Percentiles rank a stretch among this genome's conserved stretches.
Evolutionary conservation across 2,329 filamentous ascomycete species (phyloP).

Genomic region (Pseudocercospora crystallina): DNA sequence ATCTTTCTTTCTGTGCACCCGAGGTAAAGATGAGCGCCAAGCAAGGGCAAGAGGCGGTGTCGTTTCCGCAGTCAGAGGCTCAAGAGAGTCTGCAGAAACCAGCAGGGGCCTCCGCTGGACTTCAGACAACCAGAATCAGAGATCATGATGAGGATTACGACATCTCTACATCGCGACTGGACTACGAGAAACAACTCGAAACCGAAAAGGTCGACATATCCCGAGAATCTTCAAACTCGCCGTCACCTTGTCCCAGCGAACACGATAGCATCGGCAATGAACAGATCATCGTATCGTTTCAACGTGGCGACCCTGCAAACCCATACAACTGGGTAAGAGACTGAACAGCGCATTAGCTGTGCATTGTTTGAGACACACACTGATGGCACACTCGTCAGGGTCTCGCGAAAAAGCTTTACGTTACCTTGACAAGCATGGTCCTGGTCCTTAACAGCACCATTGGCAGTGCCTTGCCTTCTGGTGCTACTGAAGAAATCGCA

Average conservation of each 20-base stretch:
- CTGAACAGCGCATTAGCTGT: conserved; percentile 46
- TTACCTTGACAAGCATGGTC: conserved; percentile 57
- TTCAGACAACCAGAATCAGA: conserved; percentile 5
- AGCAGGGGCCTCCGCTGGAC: conserved; percentile 7
- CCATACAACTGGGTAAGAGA: conserved; percentile 42
- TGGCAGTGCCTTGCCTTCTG: conserved; percentile 63
- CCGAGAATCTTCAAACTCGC: conserved; percentile 25
- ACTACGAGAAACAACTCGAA: conserved; percentile 14
- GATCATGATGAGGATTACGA: conserved; percentile 11
- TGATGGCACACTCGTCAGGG: background rate
- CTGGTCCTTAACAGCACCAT: conserved; percentile 68
- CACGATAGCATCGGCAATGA: background rate
- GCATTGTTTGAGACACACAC: background rate
- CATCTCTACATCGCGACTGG: too few species aligned
- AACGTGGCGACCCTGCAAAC: conserved; percentile 40
- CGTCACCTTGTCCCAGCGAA: background rate
- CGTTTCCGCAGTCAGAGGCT: conserved; percentile 4
- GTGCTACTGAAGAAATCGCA: conserved; percentile 60
- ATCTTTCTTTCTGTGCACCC: background rate
- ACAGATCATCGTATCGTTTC: conserved; percentile 39
- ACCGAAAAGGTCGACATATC: conserved; percentile 17
- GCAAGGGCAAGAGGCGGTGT: conserved; percentile 44
- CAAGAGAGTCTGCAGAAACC: conserved; percentile 6
- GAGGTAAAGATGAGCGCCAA: conserved; percentile 5
- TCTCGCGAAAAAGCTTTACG: conserved; percentile 50